Conservation (phyloP, 2,329 filamentous ascomycete species). For the Phyllosticta capitalensis region DNA sequence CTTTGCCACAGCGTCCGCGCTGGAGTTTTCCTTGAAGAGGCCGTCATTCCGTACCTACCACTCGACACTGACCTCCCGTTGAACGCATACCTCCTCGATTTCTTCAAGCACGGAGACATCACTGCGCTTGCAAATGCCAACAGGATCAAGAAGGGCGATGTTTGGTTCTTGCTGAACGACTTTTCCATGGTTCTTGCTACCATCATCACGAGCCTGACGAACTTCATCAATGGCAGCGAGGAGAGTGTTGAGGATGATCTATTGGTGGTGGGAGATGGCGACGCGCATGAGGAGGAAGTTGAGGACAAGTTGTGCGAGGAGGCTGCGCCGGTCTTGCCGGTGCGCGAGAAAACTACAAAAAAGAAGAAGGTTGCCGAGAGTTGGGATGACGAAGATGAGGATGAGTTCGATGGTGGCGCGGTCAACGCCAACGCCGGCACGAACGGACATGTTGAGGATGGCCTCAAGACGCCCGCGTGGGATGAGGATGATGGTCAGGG, state of each 20-base stretch:
- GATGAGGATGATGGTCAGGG: conserved; percentile 36
- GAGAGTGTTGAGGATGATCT: conserved; percentile 41
- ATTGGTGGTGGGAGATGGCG: conserved; percentile 37
- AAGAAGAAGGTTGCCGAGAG: conserved; percentile 30
- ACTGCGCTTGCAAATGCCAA: conserved; percentile 54
- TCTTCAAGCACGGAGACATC: conserved; percentile 64
- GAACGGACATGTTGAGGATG: conserved; percentile 12
- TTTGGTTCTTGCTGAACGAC: conserved; percentile 65
- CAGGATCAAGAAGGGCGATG: conserved; percentile 53
- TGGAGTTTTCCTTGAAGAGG: conserved; percentile 65
- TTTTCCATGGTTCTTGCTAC: conserved; percentile 58
- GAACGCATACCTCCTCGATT: conserved; percentile 65
- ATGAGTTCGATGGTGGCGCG: conserved; percentile 15
- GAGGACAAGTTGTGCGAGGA: conserved; percentile 40
- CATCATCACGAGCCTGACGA: conserved; percentile 56
- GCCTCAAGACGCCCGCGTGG: conserved; percentile 25
- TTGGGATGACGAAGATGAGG: conserved; percentile 31
- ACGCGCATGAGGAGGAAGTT: conserved; percentile 30
- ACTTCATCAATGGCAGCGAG: conserved; percentile 44
- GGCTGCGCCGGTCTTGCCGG: conserved; percentile 22
- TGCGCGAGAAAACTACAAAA: conserved; percentile 25
- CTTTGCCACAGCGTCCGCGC: conserved; percentile 56
- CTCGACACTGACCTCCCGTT: conserved; percentile 45
- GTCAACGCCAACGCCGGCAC: too few species aligned
- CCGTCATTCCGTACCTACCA: conserved; percentile 60